Conservation (phyloP, 2,329 filamentous ascomycete genomes). For the Ceratocystis colombiana region DNA sequence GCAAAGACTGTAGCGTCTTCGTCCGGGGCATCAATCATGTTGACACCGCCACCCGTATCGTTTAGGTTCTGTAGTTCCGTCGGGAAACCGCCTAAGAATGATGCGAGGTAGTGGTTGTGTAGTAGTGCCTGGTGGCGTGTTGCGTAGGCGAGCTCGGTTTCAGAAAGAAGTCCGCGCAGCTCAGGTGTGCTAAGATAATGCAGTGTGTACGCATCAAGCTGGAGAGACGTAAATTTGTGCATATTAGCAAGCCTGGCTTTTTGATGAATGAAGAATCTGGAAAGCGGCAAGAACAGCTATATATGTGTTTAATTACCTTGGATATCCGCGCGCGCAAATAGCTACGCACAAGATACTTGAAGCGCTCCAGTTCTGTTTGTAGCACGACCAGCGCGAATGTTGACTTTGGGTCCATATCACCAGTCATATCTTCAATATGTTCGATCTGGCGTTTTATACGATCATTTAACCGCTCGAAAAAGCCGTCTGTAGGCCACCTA, state of each 20-base stretch:
- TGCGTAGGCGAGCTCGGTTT: conserved; percentile 70
- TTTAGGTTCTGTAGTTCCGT: conserved; percentile 70
- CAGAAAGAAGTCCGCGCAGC: conserved; percentile 56
- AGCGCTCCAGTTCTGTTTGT: conserved; percentile 90
- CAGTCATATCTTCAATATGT: conserved; percentile 65
- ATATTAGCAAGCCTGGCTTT: neutral
- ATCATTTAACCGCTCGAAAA: conserved; percentile 74
- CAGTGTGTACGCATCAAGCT: conserved; percentile 69
- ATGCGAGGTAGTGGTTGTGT: conserved; percentile 71
- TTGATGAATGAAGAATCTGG: neutral
- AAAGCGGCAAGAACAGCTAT: neutral
- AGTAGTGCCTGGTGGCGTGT: conserved; percentile 75
- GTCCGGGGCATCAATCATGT: conserved; percentile 87
- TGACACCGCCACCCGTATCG: conserved; percentile 71
- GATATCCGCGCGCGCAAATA: conserved; percentile 75
- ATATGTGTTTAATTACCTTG: conserved; percentile 49
- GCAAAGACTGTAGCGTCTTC: conserved; percentile 76
- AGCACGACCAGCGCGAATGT: conserved; percentile 92
- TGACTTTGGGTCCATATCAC: conserved; percentile 76
- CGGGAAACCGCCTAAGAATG: conserved; percentile 78
- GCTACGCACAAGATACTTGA: conserved; percentile 80
- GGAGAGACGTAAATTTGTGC: neutral
- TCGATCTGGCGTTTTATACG: conserved; percentile 60
- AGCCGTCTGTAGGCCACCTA: conserved; percentile 52
- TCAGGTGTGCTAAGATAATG: conserved; percentile 55